Conservation (phyloP, 2,329 filamentous ascomycete species). For the Fusarium mundagurra region DNA sequence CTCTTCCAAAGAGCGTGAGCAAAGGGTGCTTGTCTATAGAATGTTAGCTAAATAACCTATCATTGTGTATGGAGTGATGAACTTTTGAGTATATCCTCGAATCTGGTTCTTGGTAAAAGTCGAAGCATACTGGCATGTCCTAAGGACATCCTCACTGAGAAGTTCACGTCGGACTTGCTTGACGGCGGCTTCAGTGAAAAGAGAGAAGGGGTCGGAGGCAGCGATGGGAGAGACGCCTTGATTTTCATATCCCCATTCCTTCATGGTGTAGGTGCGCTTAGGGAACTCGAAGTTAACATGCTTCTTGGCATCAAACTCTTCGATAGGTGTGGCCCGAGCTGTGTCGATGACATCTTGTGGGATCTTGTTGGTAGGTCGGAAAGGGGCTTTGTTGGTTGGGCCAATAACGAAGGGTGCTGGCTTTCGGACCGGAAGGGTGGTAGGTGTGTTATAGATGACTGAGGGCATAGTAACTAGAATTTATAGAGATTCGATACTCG, state of each 20-base stretch:
- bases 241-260: conserved; percentile 66
- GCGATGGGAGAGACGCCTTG: conserved; percentile 70
- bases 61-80: conserved; percentile 45
- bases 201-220: conserved; percentile 71
- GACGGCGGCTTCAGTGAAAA: conserved; percentile 71
- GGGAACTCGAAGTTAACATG: conserved; percentile 65
- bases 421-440: conserved; percentile 9
- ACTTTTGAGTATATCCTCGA: conserved; percentile 58
- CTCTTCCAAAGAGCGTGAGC: conserved; percentile 62
- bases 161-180: conserved; percentile 70
- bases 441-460: background rate
- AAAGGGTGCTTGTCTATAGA: conserved; percentile 63
- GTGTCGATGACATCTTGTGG: conserved; percentile 14
- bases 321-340: background rate
- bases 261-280: conserved; percentile 66
- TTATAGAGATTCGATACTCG: background rate
- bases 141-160: conserved; percentile 64
- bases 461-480: conserved; percentile 1
- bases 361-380: conserved; percentile 36
- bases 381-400: conserved; percentile 43
- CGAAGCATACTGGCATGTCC: conserved; percentile 64
- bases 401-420: conserved; percentile 42
- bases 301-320: conserved; percentile 60
- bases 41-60: background rate
- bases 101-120: conserved; percentile 63